Evolutionary conservation across 371 early-diverging fungal species (phyloP), one percentile per base, ranked within the genome.

Genomic region (Dinochytrium kinnereticum): DNA sequence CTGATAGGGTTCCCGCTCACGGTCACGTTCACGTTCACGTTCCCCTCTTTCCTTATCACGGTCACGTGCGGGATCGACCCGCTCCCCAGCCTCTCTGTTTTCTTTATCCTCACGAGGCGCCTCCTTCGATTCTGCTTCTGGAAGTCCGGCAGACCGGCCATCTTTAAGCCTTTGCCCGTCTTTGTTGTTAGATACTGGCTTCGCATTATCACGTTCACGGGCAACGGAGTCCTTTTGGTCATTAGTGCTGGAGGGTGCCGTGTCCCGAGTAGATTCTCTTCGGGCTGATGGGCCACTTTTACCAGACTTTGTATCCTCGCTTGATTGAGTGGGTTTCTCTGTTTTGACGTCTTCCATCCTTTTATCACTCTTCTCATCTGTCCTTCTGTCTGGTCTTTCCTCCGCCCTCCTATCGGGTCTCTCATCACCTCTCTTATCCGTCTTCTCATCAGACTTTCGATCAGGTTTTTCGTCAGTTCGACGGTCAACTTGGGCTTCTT

Each of bases 1-100:
- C 51, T 72, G 61, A 26, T 80, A 66, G 33, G 74, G 74, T n/a
- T 73, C 79, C 21, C 75, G 30, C 0, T 74, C 64, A 26, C 77
- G 44, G 1, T 77, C 77, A n/a, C 64, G 64, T 21, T 71, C 72
- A 59, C 51, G 65, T 0, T 70, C 74, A 33, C 67, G 36, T 10
- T 69, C 59, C 19, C 33, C 38, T 28, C 73, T 44, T 15, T 61
- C 59, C 1, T 55, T 33, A 15, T 57, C 44, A 0, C 51, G 7
- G 44, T 44, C 66, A 31, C 76, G 69, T 68, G 50, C 28, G 36
- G 69, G 7, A 7, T 3, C 37, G 13, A 2, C 69, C 21, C 59
- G 69, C 33, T 33, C 37, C 10, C 28, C 15, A 26, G 24, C 71
- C 26, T 34, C 68, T 26, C 66, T n/a, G n/a, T n/a, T n/a, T n/a